phyloP scores from a whole-genome alignment of 345 rosid genomes.

The Moricandia arvensis region DNA sequence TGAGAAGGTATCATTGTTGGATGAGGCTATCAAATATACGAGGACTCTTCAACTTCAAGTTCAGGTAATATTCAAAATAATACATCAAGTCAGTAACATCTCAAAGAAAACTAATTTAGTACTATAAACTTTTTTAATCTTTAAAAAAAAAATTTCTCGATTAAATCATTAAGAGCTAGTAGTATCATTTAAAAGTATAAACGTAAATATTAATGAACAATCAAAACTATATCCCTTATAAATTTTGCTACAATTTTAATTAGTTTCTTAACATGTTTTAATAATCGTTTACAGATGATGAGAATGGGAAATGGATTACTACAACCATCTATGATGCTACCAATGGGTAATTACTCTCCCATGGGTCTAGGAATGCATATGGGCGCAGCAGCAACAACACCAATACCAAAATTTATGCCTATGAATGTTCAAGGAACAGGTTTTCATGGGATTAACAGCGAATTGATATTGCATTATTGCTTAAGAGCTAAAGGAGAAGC shows the following conservation, averaged over 20 bases:
- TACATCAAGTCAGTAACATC: too few relatives aligned
- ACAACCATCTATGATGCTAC: conserved; percentile 29
- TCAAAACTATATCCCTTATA: not conserved
- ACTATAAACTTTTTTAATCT: too few relatives aligned
- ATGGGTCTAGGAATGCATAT: conserved; percentile 27
- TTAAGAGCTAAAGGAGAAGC: not conserved
- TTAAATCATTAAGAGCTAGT: not conserved
- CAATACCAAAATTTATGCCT: conserved; percentile 13
- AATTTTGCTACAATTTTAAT: not conserved
- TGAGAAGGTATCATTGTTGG: conserved; percentile 66
- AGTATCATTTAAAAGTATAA: too few relatives aligned
- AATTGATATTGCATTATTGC: too few relatives aligned
- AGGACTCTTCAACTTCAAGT: conserved; percentile 71
- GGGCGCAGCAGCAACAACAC: too few relatives aligned
- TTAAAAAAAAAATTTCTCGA: not conserved
- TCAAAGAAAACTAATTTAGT: not conserved
- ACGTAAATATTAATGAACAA: not conserved
- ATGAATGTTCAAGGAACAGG: conserved; percentile 17
- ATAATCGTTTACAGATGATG: conserved; percentile 49
- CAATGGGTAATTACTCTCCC: conserved; percentile 13
- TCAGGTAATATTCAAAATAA: conserved; percentile 57
- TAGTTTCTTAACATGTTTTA: too few relatives aligned
- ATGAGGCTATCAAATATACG: conserved; percentile 63
- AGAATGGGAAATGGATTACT: conserved; percentile 44
- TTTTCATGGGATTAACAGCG: not conserved